Evolutionary conservation across 169 alveolate species (phyloP), one percentile per base, ranked within the genome.

Genomic region (Hepatocystis sp.): DNA sequence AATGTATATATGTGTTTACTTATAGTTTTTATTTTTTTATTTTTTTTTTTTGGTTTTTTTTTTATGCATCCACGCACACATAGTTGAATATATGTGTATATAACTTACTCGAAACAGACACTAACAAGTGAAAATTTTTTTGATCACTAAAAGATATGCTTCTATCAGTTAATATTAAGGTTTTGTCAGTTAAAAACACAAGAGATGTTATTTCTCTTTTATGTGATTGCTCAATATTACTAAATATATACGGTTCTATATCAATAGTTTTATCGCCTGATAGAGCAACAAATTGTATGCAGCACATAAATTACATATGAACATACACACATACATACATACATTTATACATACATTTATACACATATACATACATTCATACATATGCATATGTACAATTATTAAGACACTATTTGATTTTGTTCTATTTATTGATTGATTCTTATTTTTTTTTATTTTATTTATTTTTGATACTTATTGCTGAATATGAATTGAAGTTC

Each of bases 171-270:
- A 71, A 10, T 21, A 71, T 51, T 58, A 71, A 42, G 15, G 17
- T 71, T 58, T 71, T 71, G 40, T 71, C 86, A 8, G 42, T 71
- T 49, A 71, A 63, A 42, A 71, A 61, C 44, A 71, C 27, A 13
- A 71, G 71, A 19, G 76, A 56, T 7, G 86, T 71, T 51, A 71
- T 76, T 71, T 71, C 86, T 34, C 86, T 71, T 71, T 58, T 56
- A 47, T 71, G 86, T 56, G 86, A 71, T 5, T 56, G 65, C 34
- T 71, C 86, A 40, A 71, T 71, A 21, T 64, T 56, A 32, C 86
- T 71, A 71, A 49, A 71, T 58, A 71, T 28, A 13, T 71, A 71
- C 19, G 86, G 86, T 30, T 71, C 86, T 71, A 71, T 21, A 40
- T 71, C 71, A 4, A 71, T 47, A 8, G 86, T 71, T 71, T 51